These are phyloP conservation scores for Cylindrotheca fusiformis DNA, from an alignment of 108 stramenopile species.

Conservation along the genomic window DNA sequence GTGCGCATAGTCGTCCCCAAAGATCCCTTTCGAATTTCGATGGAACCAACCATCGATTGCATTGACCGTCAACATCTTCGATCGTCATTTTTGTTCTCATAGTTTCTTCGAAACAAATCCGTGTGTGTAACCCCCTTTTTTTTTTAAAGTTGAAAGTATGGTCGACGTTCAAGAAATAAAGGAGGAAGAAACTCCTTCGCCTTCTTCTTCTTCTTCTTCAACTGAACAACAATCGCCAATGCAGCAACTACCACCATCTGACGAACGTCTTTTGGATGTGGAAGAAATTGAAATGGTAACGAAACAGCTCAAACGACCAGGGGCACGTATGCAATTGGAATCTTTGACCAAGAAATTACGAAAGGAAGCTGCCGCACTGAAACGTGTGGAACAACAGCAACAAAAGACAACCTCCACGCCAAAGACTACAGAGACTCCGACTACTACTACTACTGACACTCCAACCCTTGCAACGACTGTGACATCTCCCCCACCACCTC, in stretches of 20 bases:
- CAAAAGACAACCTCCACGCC: not conserved
- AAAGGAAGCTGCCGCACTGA: conserved; percentile 63
- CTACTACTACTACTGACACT: conserved; percentile 1
- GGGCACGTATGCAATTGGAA: conserved; percentile 67
- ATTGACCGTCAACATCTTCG: not conserved
- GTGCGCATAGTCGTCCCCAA: too few species aligned
- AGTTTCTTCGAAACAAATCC: too few species aligned
- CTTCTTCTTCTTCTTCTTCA: too few species aligned
- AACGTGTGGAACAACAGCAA: conserved; percentile 45
- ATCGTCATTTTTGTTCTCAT: not conserved
- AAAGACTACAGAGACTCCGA: conserved; percentile 2
- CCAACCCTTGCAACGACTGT: conserved; percentile 5
- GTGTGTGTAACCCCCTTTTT: not conserved
- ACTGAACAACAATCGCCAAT: too few species aligned
- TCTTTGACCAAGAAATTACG: conserved; percentile 63
- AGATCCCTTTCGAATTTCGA: not conserved
- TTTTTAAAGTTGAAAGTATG: too few species aligned
- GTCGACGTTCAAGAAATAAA: conserved; percentile 27
- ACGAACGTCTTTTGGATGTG: conserved; percentile 75
- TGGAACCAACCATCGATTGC: not conserved
- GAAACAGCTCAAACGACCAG: conserved; percentile 45
- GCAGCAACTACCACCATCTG: conserved; percentile 36
- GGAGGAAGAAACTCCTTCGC: conserved; percentile 3
- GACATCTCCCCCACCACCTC: conserved; percentile 9
- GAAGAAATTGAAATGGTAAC: conserved; percentile 66